Percentiles rank a stretch among this genome's conserved stretches.
Evolutionary conservation across 129 eudicot species (phyloP).

Genomic region (Pseudognaphalium luteoalbum): DNA sequence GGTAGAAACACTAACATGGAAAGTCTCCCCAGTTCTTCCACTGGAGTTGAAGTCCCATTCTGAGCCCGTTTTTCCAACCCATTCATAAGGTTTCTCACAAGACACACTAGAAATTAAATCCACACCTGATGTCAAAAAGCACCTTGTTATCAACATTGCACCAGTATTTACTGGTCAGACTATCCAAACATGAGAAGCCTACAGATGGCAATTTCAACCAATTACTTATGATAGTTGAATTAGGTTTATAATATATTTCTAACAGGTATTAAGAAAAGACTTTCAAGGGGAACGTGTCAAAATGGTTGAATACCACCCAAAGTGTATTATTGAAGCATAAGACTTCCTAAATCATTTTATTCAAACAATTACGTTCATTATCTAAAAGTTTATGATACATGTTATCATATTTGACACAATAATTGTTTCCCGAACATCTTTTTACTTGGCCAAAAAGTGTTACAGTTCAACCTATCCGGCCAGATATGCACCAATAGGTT

Average conservation of each 20-base stretch:
- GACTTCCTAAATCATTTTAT: too few species aligned
- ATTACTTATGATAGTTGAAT: background rate
- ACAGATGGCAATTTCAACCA: too few species aligned
- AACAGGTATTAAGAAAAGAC: too few species aligned
- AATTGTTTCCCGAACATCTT: too few species aligned
- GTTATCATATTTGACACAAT: too few species aligned
- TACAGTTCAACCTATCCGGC: background rate
- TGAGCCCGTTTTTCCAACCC: slow-evolving; percentile 69
- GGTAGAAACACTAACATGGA: slow-evolving; percentile 50
- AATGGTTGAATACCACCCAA: too few species aligned
- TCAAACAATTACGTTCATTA: too few species aligned
- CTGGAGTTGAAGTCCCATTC: slow-evolving; percentile 80
- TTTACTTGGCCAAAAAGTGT: background rate
- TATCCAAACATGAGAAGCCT: background rate
- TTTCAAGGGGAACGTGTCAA: too few species aligned
- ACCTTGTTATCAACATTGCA: background rate
- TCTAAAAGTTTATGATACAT: too few species aligned
- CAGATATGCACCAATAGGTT: background rate
- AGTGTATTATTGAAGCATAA: too few species aligned
- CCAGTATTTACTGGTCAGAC: background rate
- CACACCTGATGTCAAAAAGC: slow-evolving; percentile 56
- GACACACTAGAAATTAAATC: slow-evolving; percentile 89
- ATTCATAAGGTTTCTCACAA: slow-evolving; percentile 82
- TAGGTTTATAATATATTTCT: background rate
- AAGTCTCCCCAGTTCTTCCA: slow-evolving; percentile 50